A percentile compares a stretch with the other conserved stretches of the same genome.
These are phyloP conservation scores for Olyra latifolia DNA, from an alignment of 176 grass and related monocot genomes.

Conservation along the genomic window DNA sequence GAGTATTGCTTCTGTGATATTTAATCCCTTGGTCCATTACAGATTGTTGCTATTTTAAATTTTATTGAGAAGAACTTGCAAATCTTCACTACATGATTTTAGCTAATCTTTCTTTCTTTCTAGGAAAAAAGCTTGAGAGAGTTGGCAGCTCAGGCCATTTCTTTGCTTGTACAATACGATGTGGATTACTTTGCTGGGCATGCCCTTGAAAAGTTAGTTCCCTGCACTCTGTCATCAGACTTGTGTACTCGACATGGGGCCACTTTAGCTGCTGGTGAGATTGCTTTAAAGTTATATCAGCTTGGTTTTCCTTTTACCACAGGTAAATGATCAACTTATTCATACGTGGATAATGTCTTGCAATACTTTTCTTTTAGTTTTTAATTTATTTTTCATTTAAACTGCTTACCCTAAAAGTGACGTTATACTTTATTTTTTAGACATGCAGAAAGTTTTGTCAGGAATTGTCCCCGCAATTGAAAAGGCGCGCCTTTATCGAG, in stretches of 20 bases:
- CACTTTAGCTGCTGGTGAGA: conserved; percentile 82
- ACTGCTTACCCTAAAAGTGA: conserved; percentile 19
- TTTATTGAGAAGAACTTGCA: neutral
- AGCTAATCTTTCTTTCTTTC: conserved; percentile 38
- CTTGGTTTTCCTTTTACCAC: conserved; percentile 65
- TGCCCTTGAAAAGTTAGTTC: conserved; percentile 81
- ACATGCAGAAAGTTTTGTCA: conserved; percentile 77
- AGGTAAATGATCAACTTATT: conserved; percentile 43
- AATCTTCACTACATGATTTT: conserved; percentile 37
- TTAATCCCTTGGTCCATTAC: conserved; percentile 2
- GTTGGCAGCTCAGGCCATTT: conserved; percentile 75
- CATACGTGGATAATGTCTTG: neutral
- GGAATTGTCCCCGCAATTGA: conserved; percentile 87
- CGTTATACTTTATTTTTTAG: conserved; percentile 41
- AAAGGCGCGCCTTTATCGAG: conserved; percentile 92
- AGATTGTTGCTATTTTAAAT: conserved; percentile 18
- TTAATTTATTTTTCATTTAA: conserved; percentile 6
- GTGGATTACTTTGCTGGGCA: conserved; percentile 63
- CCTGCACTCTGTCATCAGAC: conserved; percentile 81
- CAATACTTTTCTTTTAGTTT: conserved; percentile 12
- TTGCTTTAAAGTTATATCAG: conserved; percentile 67
- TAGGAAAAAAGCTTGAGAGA: conserved; percentile 88
- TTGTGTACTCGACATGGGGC: conserved; percentile 96
- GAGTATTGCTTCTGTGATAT: neutral
- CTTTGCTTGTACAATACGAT: conserved; percentile 88